Conservation (phyloP, 2,329 filamentous ascomycete genomes). For the Fusarium agapanthi region DNA sequence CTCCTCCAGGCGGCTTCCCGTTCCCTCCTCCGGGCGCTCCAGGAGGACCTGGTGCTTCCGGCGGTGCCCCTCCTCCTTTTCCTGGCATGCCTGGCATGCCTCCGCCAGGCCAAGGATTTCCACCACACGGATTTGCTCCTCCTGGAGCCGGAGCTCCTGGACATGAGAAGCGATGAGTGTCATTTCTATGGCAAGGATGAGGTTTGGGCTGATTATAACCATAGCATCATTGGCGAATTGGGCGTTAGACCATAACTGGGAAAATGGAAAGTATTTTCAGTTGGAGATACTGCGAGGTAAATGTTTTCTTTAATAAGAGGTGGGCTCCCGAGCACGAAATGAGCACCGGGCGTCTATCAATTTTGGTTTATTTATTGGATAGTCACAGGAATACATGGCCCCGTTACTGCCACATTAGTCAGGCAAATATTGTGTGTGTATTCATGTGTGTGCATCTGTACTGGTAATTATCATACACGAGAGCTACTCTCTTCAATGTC, state of each 20-base stretch:
- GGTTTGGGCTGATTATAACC: conserved; percentile 31
- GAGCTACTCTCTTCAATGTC: conserved; percentile 19
- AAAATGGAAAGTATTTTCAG: conserved; percentile 13
- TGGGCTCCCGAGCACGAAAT: not conserved
- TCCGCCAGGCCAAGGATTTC: conserved; percentile 56
- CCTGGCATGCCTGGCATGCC: conserved; percentile 50
- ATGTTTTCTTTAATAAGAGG: not conserved
- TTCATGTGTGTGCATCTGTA: not conserved
- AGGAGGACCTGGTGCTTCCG: conserved; percentile 40
- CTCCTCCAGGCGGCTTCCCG: conserved; percentile 38
- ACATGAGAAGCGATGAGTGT: conserved; percentile 50
- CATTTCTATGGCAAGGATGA: not conserved
- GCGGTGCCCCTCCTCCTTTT: conserved; percentile 42
- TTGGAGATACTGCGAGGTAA: conserved; percentile 2
- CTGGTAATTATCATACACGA: conserved; percentile 31
- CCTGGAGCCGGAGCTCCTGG: conserved; percentile 50
- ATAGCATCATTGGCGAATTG: conserved; percentile 43
- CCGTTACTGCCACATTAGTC: conserved; percentile 5
- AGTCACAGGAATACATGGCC: not conserved
- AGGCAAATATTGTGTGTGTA: conserved; percentile 22
- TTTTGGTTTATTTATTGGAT: not conserved
- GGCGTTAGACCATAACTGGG: conserved; percentile 45
- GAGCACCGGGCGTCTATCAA: not conserved
- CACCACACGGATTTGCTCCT: conserved; percentile 49
- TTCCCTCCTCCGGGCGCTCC: conserved; percentile 52